Evolutionary conservation across 1,284 basidiomycete species (phyloP).

Genomic region (Ceratobasidium sp.): DNA sequence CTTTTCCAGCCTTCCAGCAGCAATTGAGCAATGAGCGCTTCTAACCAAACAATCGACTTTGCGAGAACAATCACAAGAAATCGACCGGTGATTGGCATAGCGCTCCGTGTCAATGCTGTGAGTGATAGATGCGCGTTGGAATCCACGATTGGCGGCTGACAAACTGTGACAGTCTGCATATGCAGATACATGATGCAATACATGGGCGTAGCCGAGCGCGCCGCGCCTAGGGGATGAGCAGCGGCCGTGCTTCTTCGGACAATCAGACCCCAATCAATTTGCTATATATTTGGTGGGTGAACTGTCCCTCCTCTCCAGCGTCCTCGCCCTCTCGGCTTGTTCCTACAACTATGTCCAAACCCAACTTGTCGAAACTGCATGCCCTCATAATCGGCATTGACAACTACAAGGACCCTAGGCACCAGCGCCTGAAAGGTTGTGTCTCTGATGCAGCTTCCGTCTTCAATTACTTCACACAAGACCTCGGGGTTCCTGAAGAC

Average conservation of each 20-base stretch:
- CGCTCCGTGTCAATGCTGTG: too few species aligned
- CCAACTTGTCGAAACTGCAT: slow-evolving; percentile 6
- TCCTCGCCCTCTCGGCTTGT: not conserved
- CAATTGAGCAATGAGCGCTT: too few species aligned
- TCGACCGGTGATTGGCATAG: too few species aligned
- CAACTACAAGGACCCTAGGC: not conserved
- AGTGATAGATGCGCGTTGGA: not conserved
- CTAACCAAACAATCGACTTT: too few species aligned
- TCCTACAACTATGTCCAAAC: not conserved
- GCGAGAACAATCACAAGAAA: too few species aligned
- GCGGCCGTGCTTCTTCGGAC: too few species aligned
- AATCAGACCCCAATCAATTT: too few species aligned
- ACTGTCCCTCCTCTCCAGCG: not conserved
- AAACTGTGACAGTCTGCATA: not conserved
- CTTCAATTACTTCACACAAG: slow-evolving; percentile 6
- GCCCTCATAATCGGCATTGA: slow-evolving; percentile 33
- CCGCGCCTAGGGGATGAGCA: too few species aligned
- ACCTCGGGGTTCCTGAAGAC: not conserved
- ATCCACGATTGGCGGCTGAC: not conserved
- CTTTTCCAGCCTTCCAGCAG: too few species aligned
- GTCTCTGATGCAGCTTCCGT: not conserved
- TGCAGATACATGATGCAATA: not conserved
- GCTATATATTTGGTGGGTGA: not conserved
- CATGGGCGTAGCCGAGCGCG: not conserved
- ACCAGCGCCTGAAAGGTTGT: not conserved